Evolutionary conservation across 2,329 filamentous ascomycete genomes (phyloP).

Genomic region (Fusarium cicatricum): DNA sequence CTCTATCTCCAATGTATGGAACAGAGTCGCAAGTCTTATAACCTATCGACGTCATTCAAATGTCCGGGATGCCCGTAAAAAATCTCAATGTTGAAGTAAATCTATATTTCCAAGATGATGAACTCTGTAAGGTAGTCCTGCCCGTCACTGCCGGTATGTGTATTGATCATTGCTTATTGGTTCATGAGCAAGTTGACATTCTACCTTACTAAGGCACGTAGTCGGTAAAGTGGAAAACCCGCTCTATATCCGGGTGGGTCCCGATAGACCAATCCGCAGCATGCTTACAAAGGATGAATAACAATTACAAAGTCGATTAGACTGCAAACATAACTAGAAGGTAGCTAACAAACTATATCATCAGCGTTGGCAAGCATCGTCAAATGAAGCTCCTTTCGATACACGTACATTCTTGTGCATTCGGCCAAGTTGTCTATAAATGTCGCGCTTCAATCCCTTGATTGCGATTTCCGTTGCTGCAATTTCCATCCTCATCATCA

Average conservation of each 20-base stretch:
- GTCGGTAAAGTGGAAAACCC: too few relatives aligned
- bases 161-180: too few relatives aligned
- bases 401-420: constrained; percentile 39
- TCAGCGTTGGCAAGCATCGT: constrained; percentile 40
- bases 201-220: too few relatives aligned
- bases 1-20: not conserved
- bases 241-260: not conserved
- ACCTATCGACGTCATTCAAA: too few relatives aligned
- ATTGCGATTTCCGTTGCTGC: constrained; percentile 49
- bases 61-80: too few relatives aligned
- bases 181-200: too few relatives aligned
- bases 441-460: constrained; percentile 47
- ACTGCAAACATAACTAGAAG: not conserved
- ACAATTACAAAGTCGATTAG: constrained; percentile 33
- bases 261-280: constrained; percentile 25
- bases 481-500: constrained; percentile 50
- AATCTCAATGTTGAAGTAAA: too few relatives aligned
- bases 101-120: too few relatives aligned
- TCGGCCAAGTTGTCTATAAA: constrained; percentile 47
- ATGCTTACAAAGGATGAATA: constrained; percentile 35
- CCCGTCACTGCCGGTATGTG: too few relatives aligned
- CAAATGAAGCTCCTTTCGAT: constrained; percentile 20
- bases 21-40: too few relatives aligned
- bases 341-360: constrained; percentile 33
- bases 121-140: too few relatives aligned